Base-by-base conservation (phyloP, 345 rosid species). In the Alliaria petiolata region DNA sequence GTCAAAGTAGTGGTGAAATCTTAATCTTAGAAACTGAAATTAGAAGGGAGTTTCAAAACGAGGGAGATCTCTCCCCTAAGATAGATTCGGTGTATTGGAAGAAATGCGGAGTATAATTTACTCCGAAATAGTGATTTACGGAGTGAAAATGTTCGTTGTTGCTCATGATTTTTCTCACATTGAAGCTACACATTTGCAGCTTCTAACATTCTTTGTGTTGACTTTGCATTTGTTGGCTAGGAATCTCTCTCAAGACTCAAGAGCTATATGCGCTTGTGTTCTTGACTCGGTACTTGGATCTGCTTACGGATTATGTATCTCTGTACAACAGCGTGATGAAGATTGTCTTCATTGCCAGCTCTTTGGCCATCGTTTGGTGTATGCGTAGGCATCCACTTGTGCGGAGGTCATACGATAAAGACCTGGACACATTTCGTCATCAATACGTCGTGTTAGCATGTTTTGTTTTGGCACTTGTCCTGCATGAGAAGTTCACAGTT, bases 371-470 rank as follows among this genome's bases (percentile, higher is more conserved):
- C 44, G 92, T 93, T 49, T 91, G 95, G 92, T 91, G 91, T 77
- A 91, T 93, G 90, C 86, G 96, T 78, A 49, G 76, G 78, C 89
- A 93, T 69, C 84, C 79, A 8, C 55, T 82, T 22, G 97, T 93
- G 68, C 72, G 76, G 57, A 91, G 84, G 7, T 80, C 97, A 16
- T 91, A 93, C 55, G 95, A 91, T 70, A 86, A 80, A 75, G 87
- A 87, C 30, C 92, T 87, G 1, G 98, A 93, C 71, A 93, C 97
- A 1, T 93, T 91, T 79, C 98, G 91, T 22, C 96, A 93, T 76
- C 76, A 82, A 39, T 79, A 83, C 58, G 84, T 93, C 38, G 57
- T 83, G 31, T 76, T 72, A 34, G 96, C 79, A 0, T 44, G 95
- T 76, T 83, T 91, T 5, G 77, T 71, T 1, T 20, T 91, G 85